Base-by-base conservation (phyloP, 2,329 filamentous ascomycete species). In the Xylaria sp. region DNA sequence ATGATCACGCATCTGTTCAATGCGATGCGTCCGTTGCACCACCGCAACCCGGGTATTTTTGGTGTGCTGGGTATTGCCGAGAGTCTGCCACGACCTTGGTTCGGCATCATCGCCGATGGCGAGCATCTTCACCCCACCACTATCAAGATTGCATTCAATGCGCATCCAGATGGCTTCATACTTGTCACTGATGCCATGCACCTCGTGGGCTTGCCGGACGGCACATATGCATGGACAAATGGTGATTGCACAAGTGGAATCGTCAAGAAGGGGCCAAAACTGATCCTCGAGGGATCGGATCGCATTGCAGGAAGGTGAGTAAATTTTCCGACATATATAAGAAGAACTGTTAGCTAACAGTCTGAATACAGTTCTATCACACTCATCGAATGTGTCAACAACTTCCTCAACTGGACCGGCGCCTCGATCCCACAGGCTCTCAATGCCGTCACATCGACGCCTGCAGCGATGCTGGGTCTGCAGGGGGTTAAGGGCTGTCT, bases 1-100 rank as follows among this genome's bases (percentile, higher is more conserved):
- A 97, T 97, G 93, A 92, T 97, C 73, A 97, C 94, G 0, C 94
- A 97, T 77, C 85, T 97, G 1, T 97, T 97, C 87, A 97, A 97
- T 79, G 94, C 94, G 31, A 97, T 97, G 94, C 87, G 90, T 0
- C 93, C 93, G 15, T 88, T 97, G 59, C 93, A 96, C 79, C 93
- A 97, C 83, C 91, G 94, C 66, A 94, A 97, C 80, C 94, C 94
- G 0, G 94, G 94, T 44, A 89, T 97, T 74, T 97, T 97, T 78
- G 94, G 94, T 33, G 88, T 97, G 0, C 83, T 97, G 15, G 93
- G 94, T 68, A 87, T 87, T 70, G 86, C 86, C 9, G 87, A 90
- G 74, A 84, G 80, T 69, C 76, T 83, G 63, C 79, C 81, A 13
- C 85, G 90, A 60, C 94, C 94, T 0, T 97, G 87, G 79, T 97